A percentile compares a stretch with the other conserved stretches of the same genome.
Conservation (phyloP, 108 stramenopile species). For the Thalassiosira profunda region DNA sequence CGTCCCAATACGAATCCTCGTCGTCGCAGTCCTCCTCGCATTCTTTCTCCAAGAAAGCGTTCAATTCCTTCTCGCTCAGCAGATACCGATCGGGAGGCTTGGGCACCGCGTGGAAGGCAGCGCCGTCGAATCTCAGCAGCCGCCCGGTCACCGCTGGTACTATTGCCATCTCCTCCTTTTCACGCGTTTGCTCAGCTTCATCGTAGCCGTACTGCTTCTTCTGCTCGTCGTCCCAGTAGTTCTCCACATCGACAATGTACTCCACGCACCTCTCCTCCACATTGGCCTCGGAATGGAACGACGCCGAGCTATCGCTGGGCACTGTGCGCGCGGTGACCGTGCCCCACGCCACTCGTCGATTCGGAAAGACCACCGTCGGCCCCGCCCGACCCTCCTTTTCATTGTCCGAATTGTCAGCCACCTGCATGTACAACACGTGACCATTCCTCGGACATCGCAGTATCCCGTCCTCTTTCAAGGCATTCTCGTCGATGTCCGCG, state of each 20-base stretch:
- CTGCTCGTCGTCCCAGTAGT: slow-evolving; percentile 29
- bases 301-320: background rate
- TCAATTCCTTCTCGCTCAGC: slow-evolving; percentile 18
- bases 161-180: slow-evolving; percentile 31
- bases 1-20: slow-evolving; percentile 38
- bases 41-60: slow-evolving; percentile 36
- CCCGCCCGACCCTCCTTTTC: slow-evolving; percentile 23
- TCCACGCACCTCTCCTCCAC: slow-evolving; percentile 10
- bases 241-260: slow-evolving; percentile 45
- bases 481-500: slow-evolving; percentile 65
- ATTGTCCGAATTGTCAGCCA: slow-evolving; percentile 18
- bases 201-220: slow-evolving; percentile 6
- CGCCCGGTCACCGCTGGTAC: slow-evolving; percentile 64
- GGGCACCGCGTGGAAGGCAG: slow-evolving; percentile 67
- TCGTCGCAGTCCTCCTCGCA: slow-evolving; percentile 29
- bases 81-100: slow-evolving; percentile 62
- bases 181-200: background rate
- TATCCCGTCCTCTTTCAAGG: slow-evolving; percentile 49
- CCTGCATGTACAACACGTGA: slow-evolving; percentile 62
- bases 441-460: slow-evolving; percentile 50
- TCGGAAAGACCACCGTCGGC: slow-evolving; percentile 32
- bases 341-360: slow-evolving; percentile 40
- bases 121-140: slow-evolving; percentile 62
- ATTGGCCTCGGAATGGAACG: background rate
- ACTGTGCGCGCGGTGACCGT: slow-evolving; percentile 13